Evolutionary conservation across 2,329 filamentous ascomycete genomes (phyloP).

Genomic region (Ophiocordyceps robertsii): DNA sequence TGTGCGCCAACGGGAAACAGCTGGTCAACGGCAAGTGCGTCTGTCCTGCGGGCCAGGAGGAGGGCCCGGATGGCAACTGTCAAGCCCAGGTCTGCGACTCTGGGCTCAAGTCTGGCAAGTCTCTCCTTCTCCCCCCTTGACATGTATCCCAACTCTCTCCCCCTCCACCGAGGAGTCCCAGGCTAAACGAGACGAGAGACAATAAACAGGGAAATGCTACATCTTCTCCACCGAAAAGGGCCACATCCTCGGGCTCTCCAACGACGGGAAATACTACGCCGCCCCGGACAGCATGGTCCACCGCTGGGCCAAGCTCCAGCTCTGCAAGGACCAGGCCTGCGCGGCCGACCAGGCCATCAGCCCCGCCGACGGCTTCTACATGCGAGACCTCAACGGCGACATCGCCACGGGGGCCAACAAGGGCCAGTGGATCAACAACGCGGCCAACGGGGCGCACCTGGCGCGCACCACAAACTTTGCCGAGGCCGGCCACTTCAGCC

Average conservation of each 20-base stretch:
- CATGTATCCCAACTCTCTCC: too few relatives aligned
- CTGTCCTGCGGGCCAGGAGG: constrained; percentile 4
- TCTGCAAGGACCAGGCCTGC: constrained; percentile 7
- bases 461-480: constrained; percentile 3
- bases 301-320: constrained; percentile 7
- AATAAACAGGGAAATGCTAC: constrained; percentile 6
- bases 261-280: constrained; percentile 2
- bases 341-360: constrained; percentile 3
- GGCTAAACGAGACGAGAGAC: neutral
- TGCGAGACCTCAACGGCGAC: constrained; percentile 6
- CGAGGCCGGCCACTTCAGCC: constrained; percentile 6
- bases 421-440: constrained; percentile 7
- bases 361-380: constrained; percentile 3
- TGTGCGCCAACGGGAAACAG: constrained; percentile 6
- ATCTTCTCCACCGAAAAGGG: constrained; percentile 5
- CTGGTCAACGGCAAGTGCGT: constrained; percentile 6
- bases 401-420: constrained; percentile 4
- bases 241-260: constrained; percentile 4
- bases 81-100: neutral
- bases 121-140: neutral
- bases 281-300: constrained; percentile 5
- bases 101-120: constrained; percentile 2
- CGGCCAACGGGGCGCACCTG: constrained; percentile 5
- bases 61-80: constrained; percentile 3
- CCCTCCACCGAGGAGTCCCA: neutral